These are phyloP conservation scores for Conidiobolus incongruus DNA, from an alignment of 371 early-diverging fungal species.

Conservation along the genomic window DNA sequence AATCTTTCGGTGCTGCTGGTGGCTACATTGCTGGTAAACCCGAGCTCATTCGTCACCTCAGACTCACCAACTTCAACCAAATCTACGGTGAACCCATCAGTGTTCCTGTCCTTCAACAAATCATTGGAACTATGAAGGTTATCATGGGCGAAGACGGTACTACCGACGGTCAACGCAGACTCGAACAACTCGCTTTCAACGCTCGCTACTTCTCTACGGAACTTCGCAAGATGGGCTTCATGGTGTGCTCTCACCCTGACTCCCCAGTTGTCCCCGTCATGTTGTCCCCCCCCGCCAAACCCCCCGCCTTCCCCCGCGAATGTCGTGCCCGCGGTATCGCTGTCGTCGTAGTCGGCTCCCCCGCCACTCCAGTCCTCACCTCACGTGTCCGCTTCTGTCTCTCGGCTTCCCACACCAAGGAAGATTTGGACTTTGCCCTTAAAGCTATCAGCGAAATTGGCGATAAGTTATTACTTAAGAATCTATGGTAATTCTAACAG, in stretches of 20 bases:
- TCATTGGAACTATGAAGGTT: slow-evolving; percentile 69
- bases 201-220: slow-evolving; percentile 60
- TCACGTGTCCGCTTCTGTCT: slow-evolving; percentile 95
- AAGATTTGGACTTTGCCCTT: slow-evolving; percentile 72
- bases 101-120: slow-evolving; percentile 80
- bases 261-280: slow-evolving; percentile 96
- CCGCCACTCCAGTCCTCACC: slow-evolving; percentile 94
- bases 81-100: slow-evolving; percentile 90
- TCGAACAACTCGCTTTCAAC: slow-evolving; percentile 74
- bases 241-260: slow-evolving; percentile 82
- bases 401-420: slow-evolving; percentile 82
- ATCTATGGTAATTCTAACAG: no score
- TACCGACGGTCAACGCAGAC: slow-evolving; percentile 54
- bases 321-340: slow-evolving; percentile 79
- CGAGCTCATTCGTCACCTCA: slow-evolving; percentile 68
- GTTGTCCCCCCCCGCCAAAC: slow-evolving; percentile 94
- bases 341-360: slow-evolving; percentile 97
- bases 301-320: slow-evolving; percentile 12
- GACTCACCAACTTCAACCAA: slow-evolving; percentile 55
- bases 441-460: slow-evolving; percentile 16
- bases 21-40: slow-evolving; percentile 85
- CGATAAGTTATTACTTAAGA: slow-evolving; percentile 14
- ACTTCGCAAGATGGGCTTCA: slow-evolving; percentile 79
- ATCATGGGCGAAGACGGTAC: slow-evolving; percentile 77
- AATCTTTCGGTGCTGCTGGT: slow-evolving; percentile 98